Base-by-base conservation (phyloP, 768 basidiomycete species). In the Tylopilus vinaceipallidus region DNA sequence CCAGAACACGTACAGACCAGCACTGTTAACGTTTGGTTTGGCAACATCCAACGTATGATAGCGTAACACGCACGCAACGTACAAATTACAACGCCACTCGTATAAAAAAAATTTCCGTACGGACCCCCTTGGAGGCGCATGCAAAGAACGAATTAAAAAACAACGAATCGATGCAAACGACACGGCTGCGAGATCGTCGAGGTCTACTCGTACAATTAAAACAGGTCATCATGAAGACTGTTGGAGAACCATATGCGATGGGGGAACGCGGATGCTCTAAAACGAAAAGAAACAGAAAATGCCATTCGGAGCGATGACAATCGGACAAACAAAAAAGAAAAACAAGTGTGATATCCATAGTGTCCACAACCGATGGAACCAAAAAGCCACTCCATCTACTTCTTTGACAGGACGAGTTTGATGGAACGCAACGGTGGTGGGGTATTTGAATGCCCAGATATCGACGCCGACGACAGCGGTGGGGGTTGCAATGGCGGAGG, bases 381-480 rank as follows among this genome's bases (percentile, higher is more conserved):
- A 33, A 24, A 20, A 38, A 34, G n/a, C n/a, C 19, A 27, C 13
- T 8, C 27, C 13, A 19, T 50, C 55, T 68, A 68, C 45, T 68
- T 64, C 58, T 67, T 70, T 45, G 64, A 34, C 19, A 64, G 35
- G 13, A 67, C 62, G 13, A 64, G 64, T 43, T 70, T 70, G 35
- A 69, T 41, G 29, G 66, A 53, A 8, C 60, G 69, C 47, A 47
- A 9, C 20, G 68, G 64, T 16, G 66, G 64, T 16, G 66, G 64
- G 47, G 68, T 66, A 54, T 68, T 55, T 16, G 63, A 62, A 23
- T 51, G 61, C 13, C 51, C 23, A 0, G 52, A 50, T 9, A 35
- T 9, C 4, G 57, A 55, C 20, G 19, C 16, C 6, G 53, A 45
- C 2, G 32, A 27, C 3, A 23, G 17, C 14, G 42, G 29, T 8